Percentiles rank a stretch among this genome's conserved stretches.
phyloP scores from a whole-genome alignment of 306 rosid species.

The Trifolium pratense region DNA sequence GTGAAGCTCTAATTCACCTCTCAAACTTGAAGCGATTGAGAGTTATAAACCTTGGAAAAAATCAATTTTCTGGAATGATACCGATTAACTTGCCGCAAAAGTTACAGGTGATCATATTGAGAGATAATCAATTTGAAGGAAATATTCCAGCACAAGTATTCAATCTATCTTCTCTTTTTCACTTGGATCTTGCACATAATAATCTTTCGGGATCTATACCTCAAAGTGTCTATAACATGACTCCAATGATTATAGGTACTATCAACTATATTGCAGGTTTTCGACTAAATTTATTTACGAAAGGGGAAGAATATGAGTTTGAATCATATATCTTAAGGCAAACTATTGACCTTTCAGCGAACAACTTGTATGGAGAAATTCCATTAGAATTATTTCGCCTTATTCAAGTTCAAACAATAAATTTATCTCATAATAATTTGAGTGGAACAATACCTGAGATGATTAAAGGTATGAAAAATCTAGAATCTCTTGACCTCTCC shows the following conservation, averaged over 20 bases:
- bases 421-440: not conserved
- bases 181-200: not conserved
- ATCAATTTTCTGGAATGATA: slow-evolving; percentile 8
- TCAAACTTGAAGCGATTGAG: not conserved
- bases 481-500: no score
- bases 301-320: not conserved
- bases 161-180: not conserved
- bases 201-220: not conserved
- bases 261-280: not conserved
- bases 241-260: not conserved
- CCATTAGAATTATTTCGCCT: not conserved
- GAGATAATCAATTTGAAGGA: slow-evolving; percentile 11
- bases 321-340: not conserved
- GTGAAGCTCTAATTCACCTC: slow-evolving; percentile 2
- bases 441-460: not conserved
- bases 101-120: not conserved
- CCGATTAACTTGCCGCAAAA: not conserved
- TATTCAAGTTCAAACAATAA: not conserved
- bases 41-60: no score
- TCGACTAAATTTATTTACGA: not conserved
- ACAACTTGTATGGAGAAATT: not conserved
- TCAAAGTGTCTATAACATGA: not conserved
- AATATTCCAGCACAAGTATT: slow-evolving; percentile 13
- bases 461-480: no score
- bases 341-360: not conserved